phyloP scores from a whole-genome alignment of 192 early-diverging fungal genomes.

The Mycoemilia scoparia region DNA sequence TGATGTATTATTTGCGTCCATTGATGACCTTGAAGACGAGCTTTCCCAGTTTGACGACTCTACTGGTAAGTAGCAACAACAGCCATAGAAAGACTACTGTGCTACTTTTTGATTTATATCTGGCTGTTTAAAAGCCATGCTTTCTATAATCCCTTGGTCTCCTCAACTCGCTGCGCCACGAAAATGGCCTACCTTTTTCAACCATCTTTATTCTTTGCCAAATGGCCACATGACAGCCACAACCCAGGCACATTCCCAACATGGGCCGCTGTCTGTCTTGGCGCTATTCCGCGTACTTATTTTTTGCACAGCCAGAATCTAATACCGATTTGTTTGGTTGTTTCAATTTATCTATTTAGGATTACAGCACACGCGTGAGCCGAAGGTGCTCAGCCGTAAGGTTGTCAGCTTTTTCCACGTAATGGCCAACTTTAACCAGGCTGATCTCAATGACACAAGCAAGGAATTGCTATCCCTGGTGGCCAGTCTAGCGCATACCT shows the following conservation, averaged over 20 bases:
- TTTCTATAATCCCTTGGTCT: neutral
- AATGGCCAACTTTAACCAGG: constrained; percentile 51
- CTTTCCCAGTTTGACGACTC: constrained; percentile 46
- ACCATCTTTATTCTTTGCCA: no score
- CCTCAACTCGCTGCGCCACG: neutral
- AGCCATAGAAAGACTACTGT: no score
- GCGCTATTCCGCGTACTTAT: neutral
- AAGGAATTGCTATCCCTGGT: constrained; percentile 79
- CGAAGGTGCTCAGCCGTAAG: constrained; percentile 88
- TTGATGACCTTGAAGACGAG: constrained; percentile 69
- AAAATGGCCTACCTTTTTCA: no score
- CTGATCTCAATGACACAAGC: constrained; percentile 36
- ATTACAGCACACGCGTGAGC: constrained; percentile 67
- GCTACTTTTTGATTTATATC: no score
- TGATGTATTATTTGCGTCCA: constrained; percentile 73
- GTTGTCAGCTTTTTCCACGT: constrained; percentile 90
- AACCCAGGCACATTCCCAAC: no score
- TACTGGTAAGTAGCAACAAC: constrained; percentile 23
- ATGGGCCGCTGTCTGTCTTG: no score
- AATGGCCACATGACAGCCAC: no score
- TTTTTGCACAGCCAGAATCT: neutral
- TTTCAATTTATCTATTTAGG: constrained; percentile 4
- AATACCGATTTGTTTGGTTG: neutral
- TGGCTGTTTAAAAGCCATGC: no score
- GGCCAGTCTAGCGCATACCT: constrained; percentile 74